Percentiles rank a stretch among this genome's conserved stretches.
These are phyloP conservation scores for Athelia psychrophila DNA, from an alignment of 1,284 basidiomycete genomes.

Conservation along the genomic window DNA sequence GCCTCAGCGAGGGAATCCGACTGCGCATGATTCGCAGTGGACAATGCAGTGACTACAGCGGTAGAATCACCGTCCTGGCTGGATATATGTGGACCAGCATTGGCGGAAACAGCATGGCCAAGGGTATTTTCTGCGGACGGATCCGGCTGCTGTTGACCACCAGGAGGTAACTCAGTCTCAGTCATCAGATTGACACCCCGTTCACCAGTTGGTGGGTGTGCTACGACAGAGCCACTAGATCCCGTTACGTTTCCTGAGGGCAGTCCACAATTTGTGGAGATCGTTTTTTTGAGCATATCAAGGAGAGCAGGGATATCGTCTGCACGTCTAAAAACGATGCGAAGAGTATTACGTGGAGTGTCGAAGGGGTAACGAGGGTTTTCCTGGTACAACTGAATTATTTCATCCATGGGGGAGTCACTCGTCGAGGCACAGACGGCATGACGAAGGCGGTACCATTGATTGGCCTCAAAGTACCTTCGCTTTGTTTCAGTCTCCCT, in stretches of 20 bases:
- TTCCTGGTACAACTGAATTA: constrained; percentile 33
- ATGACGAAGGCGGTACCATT: constrained; percentile 31
- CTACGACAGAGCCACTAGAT: no score
- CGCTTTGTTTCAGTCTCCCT: neutral
- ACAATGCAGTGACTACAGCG: constrained; percentile 13
- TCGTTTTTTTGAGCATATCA: neutral
- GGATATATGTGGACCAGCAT: neutral
- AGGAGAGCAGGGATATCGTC: constrained; percentile 21
- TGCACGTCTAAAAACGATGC: constrained; percentile 27
- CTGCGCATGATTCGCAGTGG: constrained; percentile 13
- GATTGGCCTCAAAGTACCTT: constrained; percentile 33
- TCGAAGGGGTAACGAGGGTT: constrained; percentile 7
- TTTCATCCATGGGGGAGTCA: constrained; percentile 31
- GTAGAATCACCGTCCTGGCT: neutral
- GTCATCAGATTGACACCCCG: no score
- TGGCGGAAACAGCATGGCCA: no score
- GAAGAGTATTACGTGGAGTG: constrained; percentile 19
- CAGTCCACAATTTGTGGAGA: neutral
- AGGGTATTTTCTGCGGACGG: no score
- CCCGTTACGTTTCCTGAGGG: neutral
- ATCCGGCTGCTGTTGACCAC: no score
- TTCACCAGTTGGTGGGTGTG: no score
- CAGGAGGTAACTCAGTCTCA: no score
- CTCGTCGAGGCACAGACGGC: constrained; percentile 25
- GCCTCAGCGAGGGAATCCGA: neutral